These are phyloP conservation scores for Ophioceras dolichostomum DNA, from an alignment of 2,329 filamentous ascomycete genomes.

Conservation along the genomic window DNA sequence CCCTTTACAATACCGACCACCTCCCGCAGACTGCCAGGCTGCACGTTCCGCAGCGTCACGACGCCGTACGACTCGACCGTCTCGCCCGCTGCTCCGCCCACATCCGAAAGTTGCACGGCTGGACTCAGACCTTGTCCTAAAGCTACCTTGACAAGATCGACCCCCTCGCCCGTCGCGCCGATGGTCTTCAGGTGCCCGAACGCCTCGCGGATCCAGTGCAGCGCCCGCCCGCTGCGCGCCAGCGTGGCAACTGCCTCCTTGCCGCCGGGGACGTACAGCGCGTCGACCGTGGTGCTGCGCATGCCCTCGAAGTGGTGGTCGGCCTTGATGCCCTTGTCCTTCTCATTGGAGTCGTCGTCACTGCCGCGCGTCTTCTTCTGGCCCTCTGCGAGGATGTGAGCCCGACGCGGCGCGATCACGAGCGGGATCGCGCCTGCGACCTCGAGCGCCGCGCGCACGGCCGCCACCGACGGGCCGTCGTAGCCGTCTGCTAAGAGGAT, in stretches of 20 bases:
- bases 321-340: conserved; percentile 35
- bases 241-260: conserved; percentile 49
- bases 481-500: conserved; percentile 71
- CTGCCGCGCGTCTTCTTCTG: conserved; percentile 35
- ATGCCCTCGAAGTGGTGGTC: conserved; percentile 73
- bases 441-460: conserved; percentile 50
- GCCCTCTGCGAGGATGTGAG: conserved; percentile 49
- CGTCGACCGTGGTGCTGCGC: conserved; percentile 72
- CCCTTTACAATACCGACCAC: conserved; percentile 52
- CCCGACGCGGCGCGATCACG: conserved; percentile 58
- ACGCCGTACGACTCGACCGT: conserved; percentile 65
- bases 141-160: conserved; percentile 44
- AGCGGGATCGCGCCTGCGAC: conserved; percentile 55
- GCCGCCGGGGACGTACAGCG: conserved; percentile 65
- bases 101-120: conserved; percentile 26
- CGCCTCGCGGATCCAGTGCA: conserved; percentile 68
- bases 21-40: conserved; percentile 48
- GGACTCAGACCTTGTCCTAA: too few species aligned
- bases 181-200: conserved; percentile 76
- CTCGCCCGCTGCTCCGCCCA: conserved; percentile 30
- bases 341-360: conserved; percentile 65
- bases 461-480: conserved; percentile 51
- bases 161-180: conserved; percentile 61
- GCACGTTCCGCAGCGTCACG: conserved; percentile 47
- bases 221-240: conserved; percentile 54